phyloP scores from a whole-genome alignment of 2,329 filamentous ascomycete genomes.

The Aaosphaeria arxii region DNA sequence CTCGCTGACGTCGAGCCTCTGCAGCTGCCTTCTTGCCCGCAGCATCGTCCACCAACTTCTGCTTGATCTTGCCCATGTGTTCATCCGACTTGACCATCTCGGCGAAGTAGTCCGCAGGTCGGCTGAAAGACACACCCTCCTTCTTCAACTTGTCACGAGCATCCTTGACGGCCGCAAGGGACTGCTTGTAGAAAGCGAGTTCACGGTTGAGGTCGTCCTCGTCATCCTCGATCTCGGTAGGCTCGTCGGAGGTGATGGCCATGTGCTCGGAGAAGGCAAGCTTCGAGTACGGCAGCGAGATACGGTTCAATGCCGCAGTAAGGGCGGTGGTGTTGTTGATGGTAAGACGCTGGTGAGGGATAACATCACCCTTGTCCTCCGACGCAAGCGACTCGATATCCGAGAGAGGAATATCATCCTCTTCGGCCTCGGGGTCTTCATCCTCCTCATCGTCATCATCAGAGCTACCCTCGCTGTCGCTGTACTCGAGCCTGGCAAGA shows the following conservation, averaged over 20 bases:
- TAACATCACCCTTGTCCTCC: slow-evolving; percentile 79
- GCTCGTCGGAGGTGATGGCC: slow-evolving; percentile 64
- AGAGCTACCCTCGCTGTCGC: slow-evolving; percentile 22
- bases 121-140: slow-evolving; percentile 80
- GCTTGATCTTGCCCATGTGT: slow-evolving; percentile 96
- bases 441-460: slow-evolving; percentile 52
- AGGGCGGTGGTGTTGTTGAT: slow-evolving; percentile 97
- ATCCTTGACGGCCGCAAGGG: slow-evolving; percentile 71
- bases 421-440: slow-evolving; percentile 68
- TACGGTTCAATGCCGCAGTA: slow-evolving; percentile 73
- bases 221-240: slow-evolving; percentile 74
- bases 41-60: slow-evolving; percentile 87
- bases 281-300: slow-evolving; percentile 65
- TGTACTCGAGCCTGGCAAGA: slow-evolving; percentile 36
- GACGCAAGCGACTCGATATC: slow-evolving; percentile 77
- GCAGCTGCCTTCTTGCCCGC: slow-evolving; percentile 87
- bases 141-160: slow-evolving; percentile 73
- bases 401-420: slow-evolving; percentile 85
- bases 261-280: slow-evolving; percentile 83
- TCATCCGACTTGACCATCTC: slow-evolving; percentile 99
- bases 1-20: slow-evolving; percentile 86
- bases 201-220: slow-evolving; percentile 92
- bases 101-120: slow-evolving; percentile 93
- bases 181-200: slow-evolving; percentile 89
- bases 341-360: slow-evolving; percentile 87